Base-by-base conservation (phyloP, 345 rosid species). In the Isatis tinctoria region DNA sequence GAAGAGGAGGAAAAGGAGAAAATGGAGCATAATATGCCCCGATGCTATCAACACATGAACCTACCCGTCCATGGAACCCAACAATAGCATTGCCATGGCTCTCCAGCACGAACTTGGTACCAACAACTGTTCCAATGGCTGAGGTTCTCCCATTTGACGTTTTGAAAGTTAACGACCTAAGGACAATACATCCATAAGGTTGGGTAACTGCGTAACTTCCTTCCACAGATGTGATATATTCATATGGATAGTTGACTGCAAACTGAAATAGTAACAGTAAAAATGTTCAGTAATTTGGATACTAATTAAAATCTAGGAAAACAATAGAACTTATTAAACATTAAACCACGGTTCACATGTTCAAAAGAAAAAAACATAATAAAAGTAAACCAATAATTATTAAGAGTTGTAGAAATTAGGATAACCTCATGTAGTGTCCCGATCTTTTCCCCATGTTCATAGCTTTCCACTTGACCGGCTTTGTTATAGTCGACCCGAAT, bases 11-110 rank as follows among this genome's bases (percentile, higher is more conserved):
- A 28, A 8, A 4, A 53, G 36, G 36, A 53, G 59, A 13, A 5
- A 51, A 10, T 5, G 32, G 30, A 51, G 57, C 6, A 18, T 53
- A 53, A 14, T 53, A 53, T 32, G 16, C 59, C 36, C 59, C 59
- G 14, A 35, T 11, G 7, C 59, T 28, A 7, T 53, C 59, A 53
- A 53, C n/a, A 53, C 59, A 53, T 27, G 59, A 53, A 6, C 59
- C 59, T 53, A 53, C 59, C 9, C 79, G 67, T 51, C 79, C 79
- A 60, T 59, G 62, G 30, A 69, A 75, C 17, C 79, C 79, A 52
- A 75, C 56, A 53, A 75, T 59, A 45, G 6, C 61, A 37, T 8
- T 26, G 3, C 60, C 78, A 56, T 56, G 0, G 6, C 26, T 58
- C 67, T 67, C 35, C 2, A 59, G 13, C n/a, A 7, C 6, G 37